phyloP scores from a whole-genome alignment of 495 filamentous ascomycete genomes.

The Xylaria cubensis region DNA sequence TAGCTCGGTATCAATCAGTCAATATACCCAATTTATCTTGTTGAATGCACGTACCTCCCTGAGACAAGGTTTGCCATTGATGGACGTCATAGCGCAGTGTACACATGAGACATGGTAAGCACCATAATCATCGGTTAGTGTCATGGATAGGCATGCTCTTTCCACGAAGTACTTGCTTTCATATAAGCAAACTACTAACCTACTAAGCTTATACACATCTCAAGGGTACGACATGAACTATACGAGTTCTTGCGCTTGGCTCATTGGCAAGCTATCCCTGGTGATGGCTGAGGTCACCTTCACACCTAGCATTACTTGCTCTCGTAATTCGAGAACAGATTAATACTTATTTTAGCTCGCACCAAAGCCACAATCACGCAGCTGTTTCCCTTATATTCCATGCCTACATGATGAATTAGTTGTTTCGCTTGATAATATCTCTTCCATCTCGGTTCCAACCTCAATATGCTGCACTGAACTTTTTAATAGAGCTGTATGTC shows the following conservation, averaged over 20 bases:
- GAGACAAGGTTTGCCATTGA: background rate
- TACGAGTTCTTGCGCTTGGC: slow-evolving; percentile 56
- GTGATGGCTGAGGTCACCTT: slow-evolving; percentile 70
- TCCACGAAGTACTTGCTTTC: too few relatives aligned
- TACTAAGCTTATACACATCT: background rate
- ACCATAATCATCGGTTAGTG: background rate
- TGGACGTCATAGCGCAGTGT: background rate
- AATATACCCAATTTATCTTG: background rate
- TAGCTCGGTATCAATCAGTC: background rate
- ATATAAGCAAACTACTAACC: too few relatives aligned
- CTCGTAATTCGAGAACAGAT: slow-evolving; percentile 80
- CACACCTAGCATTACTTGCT: slow-evolving; percentile 74
- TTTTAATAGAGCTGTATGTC: too few relatives aligned
- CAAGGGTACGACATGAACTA: slow-evolving; percentile 49
- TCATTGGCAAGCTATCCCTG: slow-evolving; percentile 74
- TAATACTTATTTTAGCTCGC: background rate
- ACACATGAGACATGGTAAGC: background rate
- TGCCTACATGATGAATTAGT: too few relatives aligned
- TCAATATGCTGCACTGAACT: too few relatives aligned
- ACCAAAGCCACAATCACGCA: too few relatives aligned
- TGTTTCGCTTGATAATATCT: too few relatives aligned
- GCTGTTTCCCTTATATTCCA: too few relatives aligned
- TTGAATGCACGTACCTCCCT: background rate
- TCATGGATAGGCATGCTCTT: background rate
- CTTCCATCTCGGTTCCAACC: too few relatives aligned